Base-by-base conservation (phyloP, 1,284 basidiomycete genomes). In the Ustilago shanxiensis region DNA sequence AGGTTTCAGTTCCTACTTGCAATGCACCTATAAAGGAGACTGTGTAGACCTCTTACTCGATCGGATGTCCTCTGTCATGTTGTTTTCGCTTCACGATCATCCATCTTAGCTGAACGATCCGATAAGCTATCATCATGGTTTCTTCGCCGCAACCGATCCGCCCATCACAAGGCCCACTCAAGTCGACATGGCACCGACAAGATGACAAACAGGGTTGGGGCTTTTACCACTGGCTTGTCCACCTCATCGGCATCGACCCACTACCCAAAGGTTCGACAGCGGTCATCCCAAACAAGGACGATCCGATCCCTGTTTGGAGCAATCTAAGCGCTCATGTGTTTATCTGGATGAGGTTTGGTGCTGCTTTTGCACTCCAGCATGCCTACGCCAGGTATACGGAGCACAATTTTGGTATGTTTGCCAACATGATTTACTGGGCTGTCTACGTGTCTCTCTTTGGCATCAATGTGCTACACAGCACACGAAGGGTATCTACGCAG, bases 351-450 rank as follows among this genome's bases (percentile, higher is more conserved):
- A 57, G 71, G 11, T 71, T 72, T 14, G 31, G 68, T 2, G 14
- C 62, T 1, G 76, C 80, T 1, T 53, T 80, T 14, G 54, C 31
- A 11, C 31, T 78, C 18, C 79, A 83, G 24, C 75, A 74, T 52
- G 50, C 60, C 2, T 82, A 72, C 56, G 77, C 68, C n/a, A 59
- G 59, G 44, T 58, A 64, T 29, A 72, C 72, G 2, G 83, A 80
- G 3, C 64, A 63, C 39, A 72, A 65, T 16, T 47, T 79, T 18
- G 77, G 78, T 44, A 77, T 80, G 1, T 28, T 71, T 28, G 69
- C 66, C n/a, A 81, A 77, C 45, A 6, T 74, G 18, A 22, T 81
- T n/a, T 77, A 71, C 54, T 67, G 67, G 44, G 56, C 50, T 20
- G n/a, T 70, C 7, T 67, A 52, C 58, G 61, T 80, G 55, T 72